Conservation (phyloP, 352 stramenopile species). For the Phytophthora nicotianae region DNA sequence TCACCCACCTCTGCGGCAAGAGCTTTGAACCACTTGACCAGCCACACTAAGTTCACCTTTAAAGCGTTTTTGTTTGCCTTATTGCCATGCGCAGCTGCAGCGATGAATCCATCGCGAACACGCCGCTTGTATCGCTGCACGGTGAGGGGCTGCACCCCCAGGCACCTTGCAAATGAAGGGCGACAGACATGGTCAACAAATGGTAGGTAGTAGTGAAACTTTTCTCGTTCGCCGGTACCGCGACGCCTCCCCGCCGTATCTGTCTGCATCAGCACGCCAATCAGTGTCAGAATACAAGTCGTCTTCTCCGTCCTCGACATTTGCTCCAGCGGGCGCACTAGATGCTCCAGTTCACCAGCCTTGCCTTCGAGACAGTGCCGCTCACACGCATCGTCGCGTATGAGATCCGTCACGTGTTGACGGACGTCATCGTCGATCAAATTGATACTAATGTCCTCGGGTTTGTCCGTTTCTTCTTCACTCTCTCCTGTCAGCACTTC, state of each 20-base stretch:
- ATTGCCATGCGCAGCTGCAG: background rate
- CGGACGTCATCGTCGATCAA: background rate
- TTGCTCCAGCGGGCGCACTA: background rate
- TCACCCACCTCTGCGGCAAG: background rate
- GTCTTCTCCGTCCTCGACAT: background rate
- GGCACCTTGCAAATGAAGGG: background rate
- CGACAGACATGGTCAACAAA: background rate
- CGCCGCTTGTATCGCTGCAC: background rate
- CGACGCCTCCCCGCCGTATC: background rate
- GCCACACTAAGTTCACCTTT: background rate
- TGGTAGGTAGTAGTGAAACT: background rate
- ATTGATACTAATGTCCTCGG: background rate
- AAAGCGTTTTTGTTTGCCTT: background rate
- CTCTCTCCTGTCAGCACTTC: background rate
- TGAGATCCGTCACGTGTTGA: background rate
- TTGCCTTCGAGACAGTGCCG: background rate
- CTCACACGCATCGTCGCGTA: background rate
- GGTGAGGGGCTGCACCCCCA: background rate
- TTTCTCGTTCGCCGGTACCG: background rate
- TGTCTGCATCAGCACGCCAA: background rate
- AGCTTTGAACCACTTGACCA: background rate
- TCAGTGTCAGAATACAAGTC: background rate
- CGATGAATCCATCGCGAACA: background rate
- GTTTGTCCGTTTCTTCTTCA: background rate
- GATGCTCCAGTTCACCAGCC: background rate